A percentile compares a stretch with the other conserved stretches of the same genome.
Evolutionary conservation across 2,329 filamentous ascomycete genomes (phyloP).

Genomic region (Neospermospora avenae): DNA sequence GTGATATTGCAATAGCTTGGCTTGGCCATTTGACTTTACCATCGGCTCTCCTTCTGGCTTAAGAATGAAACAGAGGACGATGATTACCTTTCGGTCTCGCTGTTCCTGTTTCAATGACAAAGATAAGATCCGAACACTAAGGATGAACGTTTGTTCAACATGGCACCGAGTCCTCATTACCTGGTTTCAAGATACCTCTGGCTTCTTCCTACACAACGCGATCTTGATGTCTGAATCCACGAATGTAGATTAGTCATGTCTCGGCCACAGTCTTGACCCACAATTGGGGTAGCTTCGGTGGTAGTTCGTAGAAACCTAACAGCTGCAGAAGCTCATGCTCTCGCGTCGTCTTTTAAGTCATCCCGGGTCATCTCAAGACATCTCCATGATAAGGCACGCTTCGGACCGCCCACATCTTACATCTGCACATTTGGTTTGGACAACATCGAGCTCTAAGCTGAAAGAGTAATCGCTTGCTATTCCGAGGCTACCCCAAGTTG

Average conservation of each 20-base stretch:
- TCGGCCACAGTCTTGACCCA: neutral
- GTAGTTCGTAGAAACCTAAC: neutral
- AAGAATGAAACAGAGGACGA: slow-evolving; percentile 4
- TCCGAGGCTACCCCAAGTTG: neutral
- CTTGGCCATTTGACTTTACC: neutral
- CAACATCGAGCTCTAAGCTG: neutral
- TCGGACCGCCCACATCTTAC: neutral
- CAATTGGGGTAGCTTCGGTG: neutral
- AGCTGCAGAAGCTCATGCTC: neutral
- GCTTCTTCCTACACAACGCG: neutral
- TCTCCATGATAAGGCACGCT: neutral
- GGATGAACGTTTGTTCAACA: neutral
- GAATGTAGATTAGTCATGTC: neutral
- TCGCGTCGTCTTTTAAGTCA: neutral
- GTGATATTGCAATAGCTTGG: neutral
- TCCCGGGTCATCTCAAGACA: neutral
- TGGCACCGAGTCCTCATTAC: neutral
- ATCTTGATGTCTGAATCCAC: neutral
- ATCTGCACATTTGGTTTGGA: neutral
- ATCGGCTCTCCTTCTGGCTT: slow-evolving; percentile 8
- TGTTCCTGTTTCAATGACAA: slow-evolving; percentile 7
- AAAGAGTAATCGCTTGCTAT: neutral
- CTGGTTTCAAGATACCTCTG: neutral
- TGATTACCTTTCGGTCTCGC: neutral
- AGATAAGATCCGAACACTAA: neutral